These are phyloP conservation scores for Keqinozyma sinolaborantium DNA, from an alignment of 1,139 yeast species.

Conservation along the genomic window DNA sequence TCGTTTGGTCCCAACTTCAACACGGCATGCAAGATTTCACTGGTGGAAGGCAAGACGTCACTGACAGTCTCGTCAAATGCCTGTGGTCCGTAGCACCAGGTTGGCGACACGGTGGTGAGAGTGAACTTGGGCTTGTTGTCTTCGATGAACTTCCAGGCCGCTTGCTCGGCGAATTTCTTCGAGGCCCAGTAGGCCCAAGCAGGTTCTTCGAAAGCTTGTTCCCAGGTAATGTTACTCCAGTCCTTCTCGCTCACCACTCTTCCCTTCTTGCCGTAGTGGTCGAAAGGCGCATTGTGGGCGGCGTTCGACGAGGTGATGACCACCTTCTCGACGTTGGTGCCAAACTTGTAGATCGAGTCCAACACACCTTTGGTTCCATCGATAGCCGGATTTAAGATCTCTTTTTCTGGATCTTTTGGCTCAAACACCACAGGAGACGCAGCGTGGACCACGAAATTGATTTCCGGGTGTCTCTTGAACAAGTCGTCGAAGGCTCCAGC, in stretches of 20 bases:
- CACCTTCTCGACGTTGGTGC: constrained; percentile 22
- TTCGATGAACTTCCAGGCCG: constrained; percentile 41
- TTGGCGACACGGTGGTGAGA: constrained; percentile 44
- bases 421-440: constrained; percentile 11
- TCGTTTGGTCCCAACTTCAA: constrained; percentile 16
- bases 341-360: constrained; percentile 20
- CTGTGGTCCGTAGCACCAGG: constrained; percentile 43
- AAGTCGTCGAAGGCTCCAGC: constrained; percentile 13
- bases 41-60: constrained; percentile 17
- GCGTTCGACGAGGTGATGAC: constrained; percentile 30
- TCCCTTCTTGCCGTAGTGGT: constrained; percentile 13
- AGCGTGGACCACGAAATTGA: constrained; percentile 11
- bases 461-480: constrained; percentile 11
- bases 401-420: constrained; percentile 23
- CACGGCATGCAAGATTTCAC: constrained; percentile 11
- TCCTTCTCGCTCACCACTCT: constrained; percentile 22
- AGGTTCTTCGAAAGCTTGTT: constrained; percentile 20
- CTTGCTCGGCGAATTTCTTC: constrained; percentile 50
- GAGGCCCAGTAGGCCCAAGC: constrained; percentile 44
- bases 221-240: constrained; percentile 38
- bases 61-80: constrained; percentile 26
- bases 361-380: constrained; percentile 31
- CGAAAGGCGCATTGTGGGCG: constrained; percentile 13
- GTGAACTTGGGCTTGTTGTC: constrained; percentile 29
- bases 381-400: constrained; percentile 30